These are phyloP conservation scores for Arthrobotrys megalospora DNA, from an alignment of 2,329 filamentous ascomycete genomes.

Conservation along the genomic window DNA sequence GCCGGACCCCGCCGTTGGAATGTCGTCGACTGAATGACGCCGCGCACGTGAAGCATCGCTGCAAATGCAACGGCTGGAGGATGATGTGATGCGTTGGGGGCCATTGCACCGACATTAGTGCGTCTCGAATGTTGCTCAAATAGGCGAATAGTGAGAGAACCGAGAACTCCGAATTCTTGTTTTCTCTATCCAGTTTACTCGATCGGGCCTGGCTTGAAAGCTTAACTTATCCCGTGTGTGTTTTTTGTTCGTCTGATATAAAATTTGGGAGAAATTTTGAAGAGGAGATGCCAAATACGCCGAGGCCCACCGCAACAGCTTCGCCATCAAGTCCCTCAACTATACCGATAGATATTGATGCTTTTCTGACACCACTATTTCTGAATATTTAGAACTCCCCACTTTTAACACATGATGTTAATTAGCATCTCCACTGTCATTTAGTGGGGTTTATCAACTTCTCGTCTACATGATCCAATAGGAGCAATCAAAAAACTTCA, in stretches of 20 bases:
- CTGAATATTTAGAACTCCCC: constrained; percentile 7
- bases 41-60: constrained; percentile 32
- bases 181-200: constrained; percentile 29
- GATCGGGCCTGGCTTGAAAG: constrained; percentile 40
- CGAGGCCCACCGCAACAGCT: constrained; percentile 21
- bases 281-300: constrained; percentile 10
- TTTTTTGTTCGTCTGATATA: constrained; percentile 21
- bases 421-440: constrained; percentile 14
- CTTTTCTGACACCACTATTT: neutral
- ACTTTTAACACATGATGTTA: constrained; percentile 20
- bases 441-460: neutral
- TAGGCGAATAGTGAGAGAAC: constrained; percentile 32
- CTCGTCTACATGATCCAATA: constrained; percentile 25
- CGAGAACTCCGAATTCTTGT: constrained; percentile 18
- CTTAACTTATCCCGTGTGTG: constrained; percentile 25
- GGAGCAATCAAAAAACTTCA: constrained; percentile 8
- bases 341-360: neutral
- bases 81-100: constrained; percentile 39
- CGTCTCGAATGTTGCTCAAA: constrained; percentile 52
- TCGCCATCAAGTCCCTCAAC: constrained; percentile 16
- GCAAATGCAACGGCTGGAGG: constrained; percentile 23
- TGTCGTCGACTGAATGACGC: constrained; percentile 21
- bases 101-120: constrained; percentile 37
- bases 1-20: constrained; percentile 39
- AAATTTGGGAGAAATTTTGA: constrained; percentile 11